These are phyloP conservation scores for Gynostemma pentaphyllum DNA, from an alignment of 306 rosid species.

Conservation along the genomic window DNA sequence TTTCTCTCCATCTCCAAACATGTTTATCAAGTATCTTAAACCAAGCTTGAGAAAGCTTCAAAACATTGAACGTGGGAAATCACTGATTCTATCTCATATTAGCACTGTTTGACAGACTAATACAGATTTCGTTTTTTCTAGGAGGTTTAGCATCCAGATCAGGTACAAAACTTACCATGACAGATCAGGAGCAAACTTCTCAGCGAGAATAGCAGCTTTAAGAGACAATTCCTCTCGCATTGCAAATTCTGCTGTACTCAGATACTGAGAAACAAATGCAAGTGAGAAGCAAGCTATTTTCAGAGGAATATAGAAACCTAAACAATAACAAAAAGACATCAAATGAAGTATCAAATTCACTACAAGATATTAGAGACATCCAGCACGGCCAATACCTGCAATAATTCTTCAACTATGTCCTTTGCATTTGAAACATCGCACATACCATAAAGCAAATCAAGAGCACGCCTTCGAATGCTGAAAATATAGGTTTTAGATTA, in stretches of 20 bases:
- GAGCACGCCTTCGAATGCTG: conserved; percentile 99
- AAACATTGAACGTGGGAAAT: background rate
- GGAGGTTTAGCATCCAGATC: background rate
- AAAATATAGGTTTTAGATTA: conserved; percentile 13
- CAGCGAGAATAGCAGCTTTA: conserved; percentile 99
- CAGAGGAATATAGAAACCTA: background rate
- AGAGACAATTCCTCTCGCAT: conserved; percentile 98
- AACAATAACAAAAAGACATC: background rate
- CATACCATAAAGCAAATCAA: conserved; percentile 98
- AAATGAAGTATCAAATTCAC: background rate
- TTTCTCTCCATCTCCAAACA: background rate
- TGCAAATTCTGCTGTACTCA: conserved; percentile 93
- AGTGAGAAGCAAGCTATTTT: conserved; percentile 19
- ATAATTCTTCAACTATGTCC: conserved; percentile 93
- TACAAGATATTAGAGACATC: background rate
- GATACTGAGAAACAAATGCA: conserved; percentile 60
- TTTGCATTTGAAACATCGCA: conserved; percentile 98
- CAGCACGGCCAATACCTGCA: conserved; percentile 52
- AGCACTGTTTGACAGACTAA: background rate
- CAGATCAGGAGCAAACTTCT: conserved; percentile 98
- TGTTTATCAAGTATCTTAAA: background rate
- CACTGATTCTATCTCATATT: background rate
- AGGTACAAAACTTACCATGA: conserved; percentile 57
- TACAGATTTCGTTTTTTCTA: background rate
- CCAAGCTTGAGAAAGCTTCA: background rate